Evolutionary conservation across 768 basidiomycete species (phyloP).

Genomic region (Boletus coccyginus): DNA sequence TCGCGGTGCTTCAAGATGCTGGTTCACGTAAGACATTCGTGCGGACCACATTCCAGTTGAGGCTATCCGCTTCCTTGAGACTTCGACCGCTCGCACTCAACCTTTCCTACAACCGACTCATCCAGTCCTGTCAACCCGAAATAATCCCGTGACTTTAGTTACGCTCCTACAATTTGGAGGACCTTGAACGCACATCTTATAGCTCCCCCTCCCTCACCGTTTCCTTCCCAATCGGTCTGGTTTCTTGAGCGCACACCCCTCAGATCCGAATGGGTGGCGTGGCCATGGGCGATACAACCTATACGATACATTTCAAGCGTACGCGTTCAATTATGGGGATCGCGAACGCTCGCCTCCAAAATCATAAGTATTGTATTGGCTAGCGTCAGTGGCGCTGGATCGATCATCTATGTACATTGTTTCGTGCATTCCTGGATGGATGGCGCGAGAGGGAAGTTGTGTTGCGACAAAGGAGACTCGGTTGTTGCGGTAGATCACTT

Average conservation of each 20-base stretch:
- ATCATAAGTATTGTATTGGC: constrained; percentile 20
- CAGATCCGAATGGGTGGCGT: not conserved
- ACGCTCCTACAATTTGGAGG: not conserved
- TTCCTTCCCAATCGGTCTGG: not conserved
- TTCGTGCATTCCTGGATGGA: not conserved
- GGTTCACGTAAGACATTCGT: too few relatives aligned
- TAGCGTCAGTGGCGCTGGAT: not conserved
- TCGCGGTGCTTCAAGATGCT: too few relatives aligned
- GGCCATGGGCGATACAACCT: not conserved
- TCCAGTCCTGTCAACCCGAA: not conserved
- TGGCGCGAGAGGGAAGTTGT: not conserved
- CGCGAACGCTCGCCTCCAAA: not conserved
- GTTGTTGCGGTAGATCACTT: too few relatives aligned
- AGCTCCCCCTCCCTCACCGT: not conserved
- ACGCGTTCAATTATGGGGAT: not conserved
- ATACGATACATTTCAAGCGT: not conserved
- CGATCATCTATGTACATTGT: not conserved
- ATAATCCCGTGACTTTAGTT: not conserved
- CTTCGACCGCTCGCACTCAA: too few relatives aligned
- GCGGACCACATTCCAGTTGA: too few relatives aligned
- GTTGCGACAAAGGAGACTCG: not conserved
- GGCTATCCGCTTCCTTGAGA: too few relatives aligned
- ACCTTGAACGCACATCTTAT: not conserved
- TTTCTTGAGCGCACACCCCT: not conserved
- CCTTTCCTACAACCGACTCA: too few relatives aligned